Base-by-base conservation (phyloP, 192 early-diverging fungal species). In the Fimicolochytrium jonesii region DNA sequence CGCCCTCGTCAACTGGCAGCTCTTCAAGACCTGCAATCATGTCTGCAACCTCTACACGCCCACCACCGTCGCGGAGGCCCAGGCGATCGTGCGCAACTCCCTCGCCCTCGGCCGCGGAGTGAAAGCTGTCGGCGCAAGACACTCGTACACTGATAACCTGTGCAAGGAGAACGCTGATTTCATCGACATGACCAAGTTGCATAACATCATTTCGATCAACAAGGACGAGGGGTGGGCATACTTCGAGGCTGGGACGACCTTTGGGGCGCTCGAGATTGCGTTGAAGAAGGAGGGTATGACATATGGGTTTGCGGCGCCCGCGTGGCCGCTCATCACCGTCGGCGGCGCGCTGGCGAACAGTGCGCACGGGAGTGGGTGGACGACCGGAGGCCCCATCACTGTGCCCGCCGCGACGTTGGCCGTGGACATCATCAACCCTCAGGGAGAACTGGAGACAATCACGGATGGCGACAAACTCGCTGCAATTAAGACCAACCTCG, bases 111-210 rank as follows among this genome's bases (percentile, higher is more conserved):
- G 48, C 15, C 48, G 48, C 23, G 48, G 48, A 28, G 48, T 50
- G 15, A 22, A 30, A 15, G 48, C 48, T 2, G 20, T 50, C 5
- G 48, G 25, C 3, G 48, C 48, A 5, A 17, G 30, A 13, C 48
- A 50, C 48, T 29, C 48, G 5, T 50, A 50, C 48, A 50, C 48
- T 29, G 48, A 50, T 29, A 50, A 50, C 25, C 20, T 25, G 23
- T 50, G 48, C 48, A 50, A 50, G 23, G 2, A 6, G 6, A 29
- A 50, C 48, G 48, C 48, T 29, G 48, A 50, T 29, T 29, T 50
- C 48, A 23, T 50, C 48, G 48, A 50, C 6, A 50, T 50, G 48
- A 3, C 15, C 5, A 3, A 20, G 15, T 29, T 50, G 48, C 15
- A 50, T 29, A 28, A 22, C 15, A 29, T 50, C 4, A 2, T 50